A percentile compares a stretch with the other conserved stretches of the same genome.
phyloP scores from a whole-genome alignment of 1,284 basidiomycete genomes.

The Cronartium quercuum region DNA sequence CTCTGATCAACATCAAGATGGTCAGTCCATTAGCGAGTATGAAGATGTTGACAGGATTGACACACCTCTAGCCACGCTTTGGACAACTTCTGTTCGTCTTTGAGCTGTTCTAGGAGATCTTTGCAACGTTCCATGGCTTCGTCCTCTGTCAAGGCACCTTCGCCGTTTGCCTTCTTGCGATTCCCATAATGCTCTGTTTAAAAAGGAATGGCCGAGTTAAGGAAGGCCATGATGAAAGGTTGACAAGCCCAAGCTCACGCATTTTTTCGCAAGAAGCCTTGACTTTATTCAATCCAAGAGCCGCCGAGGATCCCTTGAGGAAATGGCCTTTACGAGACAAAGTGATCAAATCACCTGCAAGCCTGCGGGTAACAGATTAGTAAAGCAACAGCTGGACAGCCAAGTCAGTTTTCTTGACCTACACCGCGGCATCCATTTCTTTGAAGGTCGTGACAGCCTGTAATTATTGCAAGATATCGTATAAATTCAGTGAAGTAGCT shows the following conservation, averaged over 20 bases:
- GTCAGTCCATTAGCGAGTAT: neutral
- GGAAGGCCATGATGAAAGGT: neutral
- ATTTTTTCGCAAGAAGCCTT: conserved; percentile 78
- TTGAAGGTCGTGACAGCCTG: conserved; percentile 69
- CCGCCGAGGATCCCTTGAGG: conserved; percentile 88
- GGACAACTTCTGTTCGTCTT: conserved; percentile 30
- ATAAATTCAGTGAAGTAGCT: neutral
- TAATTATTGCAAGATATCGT: neutral
- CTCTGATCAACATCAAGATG: neutral
- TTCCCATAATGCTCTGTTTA: conserved; percentile 31
- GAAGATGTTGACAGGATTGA: neutral
- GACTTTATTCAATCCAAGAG: conserved; percentile 73
- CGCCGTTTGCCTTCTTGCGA: conserved; percentile 26
- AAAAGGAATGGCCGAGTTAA: neutral
- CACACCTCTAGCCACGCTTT: conserved; percentile 36
- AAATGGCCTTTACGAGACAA: conserved; percentile 79
- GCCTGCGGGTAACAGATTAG: neutral
- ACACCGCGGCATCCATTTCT: conserved; percentile 73
- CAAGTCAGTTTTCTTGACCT: conserved; percentile 49
- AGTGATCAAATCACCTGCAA: conserved; percentile 55
- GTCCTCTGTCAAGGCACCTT: conserved; percentile 13
- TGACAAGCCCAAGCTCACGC: conserved; percentile 47
- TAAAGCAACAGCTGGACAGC: neutral
- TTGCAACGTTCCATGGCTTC: conserved; percentile 34
- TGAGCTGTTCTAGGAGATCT: conserved; percentile 21